phyloP scores from a whole-genome alignment of 2,329 filamentous ascomycete genomes.

The Calonectria hongkongensis region DNA sequence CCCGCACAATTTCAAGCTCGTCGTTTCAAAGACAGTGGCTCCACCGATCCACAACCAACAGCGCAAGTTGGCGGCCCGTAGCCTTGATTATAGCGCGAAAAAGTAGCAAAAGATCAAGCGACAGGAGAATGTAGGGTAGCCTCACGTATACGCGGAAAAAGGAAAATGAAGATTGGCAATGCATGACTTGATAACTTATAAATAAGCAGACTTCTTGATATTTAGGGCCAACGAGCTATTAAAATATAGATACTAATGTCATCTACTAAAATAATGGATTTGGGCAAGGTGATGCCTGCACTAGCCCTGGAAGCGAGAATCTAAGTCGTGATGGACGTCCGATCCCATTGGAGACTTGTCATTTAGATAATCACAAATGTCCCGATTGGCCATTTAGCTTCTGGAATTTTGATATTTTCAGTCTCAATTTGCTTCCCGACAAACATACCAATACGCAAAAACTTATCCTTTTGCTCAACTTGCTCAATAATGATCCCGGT shows the following conservation, averaged over 20 bases:
- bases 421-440: not conserved
- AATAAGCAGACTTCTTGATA: too few species aligned
- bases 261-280: too few species aligned
- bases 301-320: too few species aligned
- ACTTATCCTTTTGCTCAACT: not conserved
- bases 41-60: not conserved
- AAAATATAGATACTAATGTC: too few species aligned
- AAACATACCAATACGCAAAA: not conserved
- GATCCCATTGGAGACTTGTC: too few species aligned
- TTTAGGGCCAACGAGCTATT: too few species aligned
- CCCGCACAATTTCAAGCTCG: not conserved
- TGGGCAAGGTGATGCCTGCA: too few species aligned
- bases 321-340: too few species aligned
- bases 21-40: not conserved
- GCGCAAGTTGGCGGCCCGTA: not conserved
- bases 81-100: not conserved
- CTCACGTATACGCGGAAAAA: too few species aligned
- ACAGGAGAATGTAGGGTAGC: too few species aligned
- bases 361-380: not conserved
- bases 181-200: too few species aligned
- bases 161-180: too few species aligned
- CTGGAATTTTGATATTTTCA: not conserved
- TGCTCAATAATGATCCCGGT: not conserved
- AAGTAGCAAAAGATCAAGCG: not conserved
- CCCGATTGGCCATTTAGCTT: not conserved